phyloP scores from a whole-genome alignment of 192 early-diverging fungal genomes.

The Backusella circina region DNA sequence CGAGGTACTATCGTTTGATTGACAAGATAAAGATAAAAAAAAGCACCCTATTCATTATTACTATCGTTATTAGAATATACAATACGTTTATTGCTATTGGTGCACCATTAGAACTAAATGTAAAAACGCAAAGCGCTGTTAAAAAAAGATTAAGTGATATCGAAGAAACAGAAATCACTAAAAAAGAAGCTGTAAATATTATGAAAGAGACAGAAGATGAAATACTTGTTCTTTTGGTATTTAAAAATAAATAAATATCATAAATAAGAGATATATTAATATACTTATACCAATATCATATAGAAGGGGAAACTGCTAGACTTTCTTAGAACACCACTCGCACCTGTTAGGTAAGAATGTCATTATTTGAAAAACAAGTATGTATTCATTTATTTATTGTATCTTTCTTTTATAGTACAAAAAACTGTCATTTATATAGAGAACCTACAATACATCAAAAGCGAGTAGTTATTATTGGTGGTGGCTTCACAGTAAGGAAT shows the following conservation, averaged over 20 bases:
- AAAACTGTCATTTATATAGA: not conserved
- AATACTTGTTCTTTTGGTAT: slow-evolving; percentile 5
- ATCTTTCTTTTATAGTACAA: not conserved
- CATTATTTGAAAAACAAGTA: not conserved
- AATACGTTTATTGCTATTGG: slow-evolving; percentile 28
- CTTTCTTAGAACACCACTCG: not conserved
- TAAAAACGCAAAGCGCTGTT: slow-evolving; percentile 7
- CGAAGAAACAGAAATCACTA: not conserved
- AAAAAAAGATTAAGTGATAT: not conserved
- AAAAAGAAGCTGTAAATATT: not conserved
- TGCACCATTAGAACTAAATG: slow-evolving; percentile 22
- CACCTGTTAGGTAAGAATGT: not conserved
- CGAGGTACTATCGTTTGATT: slow-evolving; percentile 15
- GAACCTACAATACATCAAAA: slow-evolving; percentile 4
- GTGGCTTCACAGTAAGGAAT: slow-evolving; percentile 31
- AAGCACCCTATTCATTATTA: not conserved
- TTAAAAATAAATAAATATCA: not conserved
- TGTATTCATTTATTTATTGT: not conserved
- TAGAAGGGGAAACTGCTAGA: slow-evolving; percentile 11
- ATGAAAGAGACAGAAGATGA: slow-evolving; percentile 7
- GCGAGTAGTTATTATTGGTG: slow-evolving; percentile 30
- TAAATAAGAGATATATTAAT: not conserved
- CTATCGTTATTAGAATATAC: slow-evolving; percentile 22
- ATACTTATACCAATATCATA: not conserved
- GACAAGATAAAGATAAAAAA: not conserved